A percentile compares a stretch with the other conserved stretches of the same genome.
These are phyloP conservation scores for Carex parvula DNA, from an alignment of 176 grass and related monocot genomes.

Conservation along the genomic window DNA sequence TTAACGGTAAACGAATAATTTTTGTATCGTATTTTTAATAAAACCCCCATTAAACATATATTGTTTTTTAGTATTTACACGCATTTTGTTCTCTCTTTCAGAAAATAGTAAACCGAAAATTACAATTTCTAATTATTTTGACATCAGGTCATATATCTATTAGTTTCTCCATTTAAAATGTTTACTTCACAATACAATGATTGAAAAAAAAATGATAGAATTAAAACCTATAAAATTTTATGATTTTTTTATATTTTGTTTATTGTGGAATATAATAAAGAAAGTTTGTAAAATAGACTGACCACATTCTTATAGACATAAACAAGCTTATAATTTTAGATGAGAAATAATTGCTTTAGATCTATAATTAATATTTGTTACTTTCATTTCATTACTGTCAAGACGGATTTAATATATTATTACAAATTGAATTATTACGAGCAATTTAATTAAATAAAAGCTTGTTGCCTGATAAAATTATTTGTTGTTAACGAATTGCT, in stretches of 20 bases:
- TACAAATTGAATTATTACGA: not conserved
- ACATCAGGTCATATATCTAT: not conserved
- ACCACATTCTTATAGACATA: not conserved
- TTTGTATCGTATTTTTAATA: not conserved
- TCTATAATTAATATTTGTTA: not conserved
- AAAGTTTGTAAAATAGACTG: not conserved
- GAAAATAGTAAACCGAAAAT: not conserved
- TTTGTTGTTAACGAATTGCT: not conserved
- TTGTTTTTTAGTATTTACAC: not conserved
- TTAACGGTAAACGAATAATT: slow-evolving; percentile 31
- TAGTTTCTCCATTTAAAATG: not conserved
- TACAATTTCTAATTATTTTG: not conserved
- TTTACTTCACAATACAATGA: not conserved
- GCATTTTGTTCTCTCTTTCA: not conserved
- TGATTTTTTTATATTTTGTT: not conserved
- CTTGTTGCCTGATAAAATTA: not conserved
- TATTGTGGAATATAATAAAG: not conserved
- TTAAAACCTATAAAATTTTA: not conserved
- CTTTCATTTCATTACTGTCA: not conserved
- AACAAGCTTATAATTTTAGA: not conserved
- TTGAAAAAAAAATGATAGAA: not conserved
- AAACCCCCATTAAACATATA: not conserved
- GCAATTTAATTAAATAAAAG: not conserved
- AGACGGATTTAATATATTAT: not conserved
- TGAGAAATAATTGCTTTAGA: not conserved